These are phyloP conservation scores for Spirogloea muscicola DNA, from an alignment of 139 green algal genomes.

Conservation along the genomic window DNA sequence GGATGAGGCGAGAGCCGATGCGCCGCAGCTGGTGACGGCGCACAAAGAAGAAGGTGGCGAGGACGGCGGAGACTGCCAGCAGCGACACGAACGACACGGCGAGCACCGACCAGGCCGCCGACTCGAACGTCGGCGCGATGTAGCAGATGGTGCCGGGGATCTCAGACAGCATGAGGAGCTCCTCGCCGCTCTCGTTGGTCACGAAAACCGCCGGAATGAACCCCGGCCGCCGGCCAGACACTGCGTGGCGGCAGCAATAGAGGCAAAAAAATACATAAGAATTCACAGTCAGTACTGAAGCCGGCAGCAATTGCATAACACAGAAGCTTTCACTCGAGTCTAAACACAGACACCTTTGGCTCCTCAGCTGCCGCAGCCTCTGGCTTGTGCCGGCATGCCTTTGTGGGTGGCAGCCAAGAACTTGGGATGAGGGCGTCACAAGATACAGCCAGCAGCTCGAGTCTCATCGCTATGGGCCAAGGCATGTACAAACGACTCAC, in stretches of 20 bases:
- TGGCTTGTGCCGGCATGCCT: too few species aligned
- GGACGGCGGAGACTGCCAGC: constrained; percentile 33
- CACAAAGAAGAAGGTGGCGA: constrained; percentile 46
- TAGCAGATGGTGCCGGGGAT: background rate
- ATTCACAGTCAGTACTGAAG: too few species aligned
- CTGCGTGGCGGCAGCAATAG: too few species aligned
- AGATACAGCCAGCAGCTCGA: background rate
- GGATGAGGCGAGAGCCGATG: constrained; percentile 1
- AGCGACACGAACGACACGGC: constrained; percentile 45
- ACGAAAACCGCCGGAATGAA: constrained; percentile 42
- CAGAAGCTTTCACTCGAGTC: too few species aligned
- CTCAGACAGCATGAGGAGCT: constrained; percentile 12
- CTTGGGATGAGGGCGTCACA: too few species aligned
- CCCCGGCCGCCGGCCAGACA: constrained; percentile 3
- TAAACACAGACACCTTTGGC: too few species aligned
- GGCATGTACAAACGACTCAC: constrained; percentile 8
- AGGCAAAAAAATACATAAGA: too few species aligned
- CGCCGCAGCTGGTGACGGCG: constrained; percentile 27
- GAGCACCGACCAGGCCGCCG: constrained; percentile 35
- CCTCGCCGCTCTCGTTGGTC: constrained; percentile 21
- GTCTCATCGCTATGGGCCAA: background rate
- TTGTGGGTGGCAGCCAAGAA: too few species aligned
- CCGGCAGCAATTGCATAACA: too few species aligned
- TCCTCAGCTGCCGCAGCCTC: too few species aligned
- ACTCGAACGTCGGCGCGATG: constrained; percentile 36